A percentile compares a stretch with the other conserved stretches of the same genome.
Evolutionary conservation across 208 protist species (phyloP).

Genomic region (Wallacemonas sp.): DNA sequence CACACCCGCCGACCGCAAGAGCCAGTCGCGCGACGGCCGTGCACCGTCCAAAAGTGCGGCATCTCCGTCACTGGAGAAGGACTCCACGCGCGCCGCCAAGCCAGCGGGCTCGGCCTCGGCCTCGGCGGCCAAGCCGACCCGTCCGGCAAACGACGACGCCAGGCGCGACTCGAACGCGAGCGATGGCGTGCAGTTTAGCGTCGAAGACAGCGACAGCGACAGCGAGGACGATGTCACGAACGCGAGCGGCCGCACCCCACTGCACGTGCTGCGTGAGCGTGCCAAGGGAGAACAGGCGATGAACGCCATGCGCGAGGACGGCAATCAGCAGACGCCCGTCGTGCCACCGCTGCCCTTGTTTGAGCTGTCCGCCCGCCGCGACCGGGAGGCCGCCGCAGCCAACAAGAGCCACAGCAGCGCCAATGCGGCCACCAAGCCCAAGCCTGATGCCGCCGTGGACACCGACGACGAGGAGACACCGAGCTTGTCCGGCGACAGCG

Average conservation of each 20-base stretch:
- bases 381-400: slow-evolving; percentile 12
- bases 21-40: too few species aligned
- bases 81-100: too few species aligned
- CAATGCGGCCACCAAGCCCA: neutral
- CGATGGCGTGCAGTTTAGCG: slow-evolving; percentile 7
- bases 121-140: neutral
- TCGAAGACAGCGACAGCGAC: slow-evolving; percentile 11
- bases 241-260: slow-evolving; percentile 22
- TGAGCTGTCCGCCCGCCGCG: slow-evolving; percentile 24
- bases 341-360: slow-evolving; percentile 29
- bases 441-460: neutral
- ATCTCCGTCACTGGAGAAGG: too few species aligned
- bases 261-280: slow-evolving; percentile 29
- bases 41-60: too few species aligned
- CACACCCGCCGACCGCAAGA: too few species aligned
- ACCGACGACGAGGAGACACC: neutral
- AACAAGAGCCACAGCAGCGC: neutral
- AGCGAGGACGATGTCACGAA: slow-evolving; percentile 14
- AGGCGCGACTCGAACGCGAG: slow-evolving; percentile 1
- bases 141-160: neutral
- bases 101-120: neutral
- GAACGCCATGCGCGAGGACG: slow-evolving; percentile 17
- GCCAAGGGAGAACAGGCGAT: slow-evolving; percentile 17
- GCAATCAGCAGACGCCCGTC: slow-evolving; percentile 15
- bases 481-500: slow-evolving; percentile 16